Conservation (phyloP, 352 stramenopile genomes). For the Globisporangium nagaii region DNA sequence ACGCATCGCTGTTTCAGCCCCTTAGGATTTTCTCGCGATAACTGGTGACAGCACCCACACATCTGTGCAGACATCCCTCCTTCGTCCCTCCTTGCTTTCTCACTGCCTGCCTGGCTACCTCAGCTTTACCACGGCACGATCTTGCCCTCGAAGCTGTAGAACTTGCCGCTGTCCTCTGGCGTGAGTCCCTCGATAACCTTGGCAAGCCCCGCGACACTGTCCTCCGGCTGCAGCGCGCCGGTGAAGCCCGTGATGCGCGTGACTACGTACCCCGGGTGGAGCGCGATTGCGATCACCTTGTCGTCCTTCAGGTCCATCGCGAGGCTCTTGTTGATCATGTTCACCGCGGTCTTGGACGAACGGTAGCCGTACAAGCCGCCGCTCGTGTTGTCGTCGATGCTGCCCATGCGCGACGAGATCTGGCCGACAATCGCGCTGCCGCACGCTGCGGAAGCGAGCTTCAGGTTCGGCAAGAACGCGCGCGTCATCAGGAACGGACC, state of each 20-base stretch:
- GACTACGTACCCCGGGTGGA: slow-evolving; percentile 30
- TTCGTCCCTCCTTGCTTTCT: background rate
- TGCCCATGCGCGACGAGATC: slow-evolving; percentile 13
- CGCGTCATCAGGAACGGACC: slow-evolving; percentile 30
- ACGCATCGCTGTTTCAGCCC: no score
- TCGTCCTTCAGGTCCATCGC: slow-evolving; percentile 22
- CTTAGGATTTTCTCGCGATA: no score
- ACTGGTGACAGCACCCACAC: no score
- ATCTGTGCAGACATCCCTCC: no score
- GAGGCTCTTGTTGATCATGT: slow-evolving; percentile 34
- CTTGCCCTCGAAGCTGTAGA: slow-evolving; percentile 20
- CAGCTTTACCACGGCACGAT: slow-evolving; percentile 22
- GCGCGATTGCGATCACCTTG: slow-evolving; percentile 18
- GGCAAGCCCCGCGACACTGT: slow-evolving; percentile 22
- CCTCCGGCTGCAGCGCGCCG: slow-evolving; percentile 14
- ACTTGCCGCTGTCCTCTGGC: slow-evolving; percentile 24
- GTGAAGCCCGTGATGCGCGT: slow-evolving; percentile 24
- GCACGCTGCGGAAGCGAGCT: slow-evolving; percentile 3
- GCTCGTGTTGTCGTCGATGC: slow-evolving; percentile 15
- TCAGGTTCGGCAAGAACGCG: slow-evolving; percentile 20
- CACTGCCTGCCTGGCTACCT: no score
- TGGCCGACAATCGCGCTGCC: slow-evolving; percentile 19
- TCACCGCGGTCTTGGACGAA: slow-evolving; percentile 48
- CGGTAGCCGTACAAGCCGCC: slow-evolving; percentile 41
- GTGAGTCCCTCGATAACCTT: slow-evolving; percentile 19